Evolutionary conservation across 1,284 basidiomycete genomes (phyloP), one percentile per base, ranked within the genome.

Genomic region (Mycosarcoma mackinlayi): DNA sequence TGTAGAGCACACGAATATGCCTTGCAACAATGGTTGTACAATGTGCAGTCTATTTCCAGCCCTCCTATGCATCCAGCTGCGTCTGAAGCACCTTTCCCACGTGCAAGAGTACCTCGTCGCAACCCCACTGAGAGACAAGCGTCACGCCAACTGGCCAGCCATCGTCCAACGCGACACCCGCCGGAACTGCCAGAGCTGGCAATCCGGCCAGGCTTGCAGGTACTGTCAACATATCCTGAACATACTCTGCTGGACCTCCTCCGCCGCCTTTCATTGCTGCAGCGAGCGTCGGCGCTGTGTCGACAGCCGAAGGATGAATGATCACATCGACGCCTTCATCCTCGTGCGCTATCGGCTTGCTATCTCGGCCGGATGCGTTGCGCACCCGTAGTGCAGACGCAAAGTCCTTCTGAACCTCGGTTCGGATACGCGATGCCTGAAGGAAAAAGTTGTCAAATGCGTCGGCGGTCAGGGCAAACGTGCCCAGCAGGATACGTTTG

Each of bases 361-460:
- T 7, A 21, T 21, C 28, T 14, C 21, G 34, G 45, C 13, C 42
- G 9, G 51, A 44, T 1, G 52, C 37, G 69, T 88, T 87, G 0
- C 86, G 84, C 1, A 86, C 81, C 1, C 86, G 84, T 82, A 97
- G 92, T 21, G 90, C 87, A 0, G 80, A 74, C 70, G 91, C 85
- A 73, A 94, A 95, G 76, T 97, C 94, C 4, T 86, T 76, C 66
- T 88, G 87, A 49, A 98, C 85, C 7, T 87, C 83, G 38, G 87
- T 86, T 1, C 95, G 88, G 19, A 97, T 87, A 18, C 89, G 86
- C 63, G 94, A 90, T 0, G 96, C 94, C 84, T 95, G 92, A 4
- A 98, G 86, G 81, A 94, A 98, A 83, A 95, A 97, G 80, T 96
- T 97, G 84, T 98, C 91, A 81, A 94, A 96, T 14, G 93, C 93